Evolutionary conservation across 2,329 filamentous ascomycete genomes (phyloP).

Genomic region (Ceratocystiopsis sp.): DNA sequence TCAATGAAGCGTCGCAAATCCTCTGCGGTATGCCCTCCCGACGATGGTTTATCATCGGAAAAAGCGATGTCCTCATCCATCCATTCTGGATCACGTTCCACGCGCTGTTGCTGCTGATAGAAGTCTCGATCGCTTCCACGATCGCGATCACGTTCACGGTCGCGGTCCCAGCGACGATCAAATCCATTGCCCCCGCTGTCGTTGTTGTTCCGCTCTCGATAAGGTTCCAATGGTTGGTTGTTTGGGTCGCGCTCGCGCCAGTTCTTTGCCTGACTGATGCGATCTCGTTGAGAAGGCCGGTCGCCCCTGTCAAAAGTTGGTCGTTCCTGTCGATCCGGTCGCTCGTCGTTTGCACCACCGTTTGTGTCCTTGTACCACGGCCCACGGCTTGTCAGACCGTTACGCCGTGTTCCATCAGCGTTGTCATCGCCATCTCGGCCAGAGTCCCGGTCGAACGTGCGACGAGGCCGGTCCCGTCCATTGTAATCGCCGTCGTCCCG

Average conservation of each 20-base stretch:
- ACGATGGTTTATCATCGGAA: slow-evolving; percentile 1
- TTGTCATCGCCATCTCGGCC: slow-evolving; percentile 21
- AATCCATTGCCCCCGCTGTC: slow-evolving; percentile 31
- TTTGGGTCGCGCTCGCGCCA: slow-evolving; percentile 39
- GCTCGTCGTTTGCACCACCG: slow-evolving; percentile 12
- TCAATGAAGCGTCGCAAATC: slow-evolving; percentile 95
- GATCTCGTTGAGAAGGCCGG: slow-evolving; percentile 27
- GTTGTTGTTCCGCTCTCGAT: slow-evolving; percentile 27
- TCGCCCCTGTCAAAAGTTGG: slow-evolving; percentile 9
- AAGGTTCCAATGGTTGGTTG: slow-evolving; percentile 16
- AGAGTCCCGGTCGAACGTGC: slow-evolving; percentile 17
- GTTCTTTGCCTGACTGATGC: slow-evolving; percentile 41
- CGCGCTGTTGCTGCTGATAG: slow-evolving; percentile 17
- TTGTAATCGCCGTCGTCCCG: slow-evolving; percentile 21
- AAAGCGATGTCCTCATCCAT: slow-evolving; percentile 39
- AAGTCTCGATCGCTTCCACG: slow-evolving; percentile 34
- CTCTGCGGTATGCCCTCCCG: slow-evolving; percentile 52
- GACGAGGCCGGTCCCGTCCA: slow-evolving; percentile 17
- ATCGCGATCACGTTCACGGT: slow-evolving; percentile 38
- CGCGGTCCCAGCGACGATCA: slow-evolving; percentile 22
- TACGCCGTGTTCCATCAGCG: slow-evolving; percentile 41
- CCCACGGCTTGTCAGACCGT: slow-evolving; percentile 40
- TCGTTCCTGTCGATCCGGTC: slow-evolving; percentile 6
- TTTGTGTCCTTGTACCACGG: slow-evolving; percentile 53
- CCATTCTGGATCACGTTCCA: slow-evolving; percentile 82